Evolutionary conservation across 208 protist genomes (phyloP), one percentile per base, ranked within the genome.

Genomic region (Crithidia bombi): DNA sequence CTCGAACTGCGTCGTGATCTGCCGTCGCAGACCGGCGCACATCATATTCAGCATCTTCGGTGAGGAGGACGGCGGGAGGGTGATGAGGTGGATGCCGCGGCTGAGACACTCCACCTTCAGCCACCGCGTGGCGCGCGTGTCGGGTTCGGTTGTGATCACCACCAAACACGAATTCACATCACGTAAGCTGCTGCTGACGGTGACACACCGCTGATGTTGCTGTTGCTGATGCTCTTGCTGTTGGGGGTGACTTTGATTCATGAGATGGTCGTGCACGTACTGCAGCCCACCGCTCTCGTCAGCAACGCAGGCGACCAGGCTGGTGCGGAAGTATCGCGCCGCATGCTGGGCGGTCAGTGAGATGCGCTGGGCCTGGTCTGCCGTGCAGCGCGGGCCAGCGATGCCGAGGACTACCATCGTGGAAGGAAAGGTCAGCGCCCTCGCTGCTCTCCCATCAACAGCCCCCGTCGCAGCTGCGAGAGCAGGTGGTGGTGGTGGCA

Each of bases 91-190:
- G 32, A 92, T 81, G 25, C 91, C 91, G 47, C 89, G 87, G 41
- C 82, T 85, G 46, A 96, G 79, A 52, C 87, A 93, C 69, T 96
- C 89, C 47, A 86, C 91, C 35, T 78, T 67, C 11, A 93, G 47
- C 91, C 91, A 94, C 21, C 91, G 84, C 35, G 82, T 79, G 5
- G 83, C 81, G 14, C 87, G 85, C 3, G 84, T 83, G 38, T 86
- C 73, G 21, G 79, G 59, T 41, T 87, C 80, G 2, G 46, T 55
- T 21, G 91, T 87, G 69, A 96, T 62, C 49, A 93, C 64, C 25
- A 96, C 64, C 41, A 84, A 79, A 12, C 70, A 86, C 11, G 83
- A 59, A 65, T 92, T 90, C 10, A 69, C 46, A 61, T 94, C 91
- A 19, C 69, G 69, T 39, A 92, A 7, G 0, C n/a, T 23, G 28